phyloP scores from a whole-genome alignment of 441 rosid genomes.

The Populus tomentosa region DNA sequence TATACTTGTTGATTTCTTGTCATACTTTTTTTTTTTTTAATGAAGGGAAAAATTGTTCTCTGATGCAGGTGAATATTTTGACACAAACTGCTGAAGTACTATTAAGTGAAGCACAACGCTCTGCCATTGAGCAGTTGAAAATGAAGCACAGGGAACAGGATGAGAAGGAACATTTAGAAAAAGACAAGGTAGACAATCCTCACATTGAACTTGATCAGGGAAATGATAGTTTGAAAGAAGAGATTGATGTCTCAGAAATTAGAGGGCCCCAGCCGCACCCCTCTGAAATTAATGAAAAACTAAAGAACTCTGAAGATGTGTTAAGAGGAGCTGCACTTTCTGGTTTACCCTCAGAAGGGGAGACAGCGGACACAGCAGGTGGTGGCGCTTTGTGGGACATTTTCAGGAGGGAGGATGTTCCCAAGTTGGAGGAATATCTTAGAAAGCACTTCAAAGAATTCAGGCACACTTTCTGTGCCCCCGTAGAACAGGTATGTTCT shows the following conservation, averaged over 20 bases:
- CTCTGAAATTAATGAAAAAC: constrained; percentile 9
- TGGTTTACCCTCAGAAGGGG: not conserved
- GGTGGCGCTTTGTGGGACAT: constrained; percentile 89
- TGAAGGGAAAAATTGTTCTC: not conserved
- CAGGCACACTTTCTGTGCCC: constrained; percentile 69
- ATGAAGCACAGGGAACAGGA: constrained; percentile 61
- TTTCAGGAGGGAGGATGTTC: constrained; percentile 84
- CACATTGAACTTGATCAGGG: constrained; percentile 15
- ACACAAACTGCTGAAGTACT: constrained; percentile 62
- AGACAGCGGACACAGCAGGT: constrained; percentile 22
- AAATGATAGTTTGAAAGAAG: constrained; percentile 10
- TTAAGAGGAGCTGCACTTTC: not conserved
- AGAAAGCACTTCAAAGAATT: constrained; percentile 64
- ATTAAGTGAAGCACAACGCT: constrained; percentile 39
- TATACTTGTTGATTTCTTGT: not conserved
- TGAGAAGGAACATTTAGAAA: constrained; percentile 39
- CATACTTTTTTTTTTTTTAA: not conserved
- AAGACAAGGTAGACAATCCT: not conserved
- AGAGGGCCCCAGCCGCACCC: constrained; percentile 7
- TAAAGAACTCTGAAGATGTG: constrained; percentile 9
- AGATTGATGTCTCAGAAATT: constrained; percentile 7
- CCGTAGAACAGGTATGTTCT: constrained; percentile 50
- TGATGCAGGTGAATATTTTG: constrained; percentile 76
- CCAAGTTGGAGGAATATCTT: constrained; percentile 67
- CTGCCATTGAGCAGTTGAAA: constrained; percentile 51